Percentiles rank a stretch among this genome's conserved stretches.
phyloP scores from a whole-genome alignment of 768 basidiomycete species.

The Gautieria morchelliformis region DNA sequence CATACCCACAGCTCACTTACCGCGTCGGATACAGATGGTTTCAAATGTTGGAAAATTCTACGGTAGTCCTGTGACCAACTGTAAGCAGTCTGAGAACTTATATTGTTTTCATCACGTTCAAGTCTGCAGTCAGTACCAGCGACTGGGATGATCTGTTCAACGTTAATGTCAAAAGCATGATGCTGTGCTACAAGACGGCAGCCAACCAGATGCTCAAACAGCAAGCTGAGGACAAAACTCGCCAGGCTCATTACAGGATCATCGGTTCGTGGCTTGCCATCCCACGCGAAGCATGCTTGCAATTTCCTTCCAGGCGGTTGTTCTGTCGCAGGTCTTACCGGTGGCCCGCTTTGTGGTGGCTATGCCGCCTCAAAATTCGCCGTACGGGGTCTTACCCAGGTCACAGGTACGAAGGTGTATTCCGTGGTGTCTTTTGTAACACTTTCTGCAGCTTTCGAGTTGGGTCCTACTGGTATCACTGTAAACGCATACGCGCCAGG shows the following conservation, averaged over 20 bases:
- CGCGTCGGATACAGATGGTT: not conserved
- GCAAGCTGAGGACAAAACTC: not conserved
- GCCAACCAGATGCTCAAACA: conserved; percentile 27
- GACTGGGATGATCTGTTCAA: conserved; percentile 25
- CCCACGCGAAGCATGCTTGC: not conserved
- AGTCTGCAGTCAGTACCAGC: conserved; percentile 20
- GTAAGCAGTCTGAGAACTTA: not conserved
- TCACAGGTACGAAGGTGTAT: conserved; percentile 10
- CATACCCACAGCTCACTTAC: not conserved
- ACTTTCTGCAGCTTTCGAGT: conserved; percentile 14
- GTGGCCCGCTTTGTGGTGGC: conserved; percentile 9
- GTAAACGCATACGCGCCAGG: conserved; percentile 21
- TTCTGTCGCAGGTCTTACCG: conserved; percentile 9
- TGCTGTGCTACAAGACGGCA: conserved; percentile 25
- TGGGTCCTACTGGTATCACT: conserved; percentile 15
- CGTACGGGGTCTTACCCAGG: conserved; percentile 24
- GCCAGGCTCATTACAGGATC: conserved; percentile 2
- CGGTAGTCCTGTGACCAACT: not conserved
- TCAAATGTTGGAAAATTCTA: not conserved
- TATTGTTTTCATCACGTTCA: not conserved
- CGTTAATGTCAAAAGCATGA: conserved; percentile 31
- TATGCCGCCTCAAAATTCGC: conserved; percentile 27
- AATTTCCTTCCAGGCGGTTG: conserved; percentile 3
- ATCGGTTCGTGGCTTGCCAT: not conserved
- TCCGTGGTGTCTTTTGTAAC: not conserved